phyloP scores from a whole-genome alignment of 208 protist species.

The Acanthamoeba triangularis region DNA sequence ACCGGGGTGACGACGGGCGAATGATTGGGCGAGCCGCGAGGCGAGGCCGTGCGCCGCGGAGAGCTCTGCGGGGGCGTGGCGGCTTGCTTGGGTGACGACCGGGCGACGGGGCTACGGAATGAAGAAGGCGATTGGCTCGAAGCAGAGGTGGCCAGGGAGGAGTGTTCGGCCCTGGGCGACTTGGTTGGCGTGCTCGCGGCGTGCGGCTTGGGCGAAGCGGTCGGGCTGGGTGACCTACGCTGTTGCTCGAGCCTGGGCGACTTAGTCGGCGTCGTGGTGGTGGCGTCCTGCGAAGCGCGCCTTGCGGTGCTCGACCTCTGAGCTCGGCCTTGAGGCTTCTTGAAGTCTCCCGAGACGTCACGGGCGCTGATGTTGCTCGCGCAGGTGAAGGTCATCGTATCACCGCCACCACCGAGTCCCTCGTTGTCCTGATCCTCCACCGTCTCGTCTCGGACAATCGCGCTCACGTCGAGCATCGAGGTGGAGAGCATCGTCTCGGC shows the following conservation, averaged over 20 bases:
- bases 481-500: background rate
- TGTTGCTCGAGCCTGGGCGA: no score
- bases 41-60: background rate
- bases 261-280: no score
- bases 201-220: no score
- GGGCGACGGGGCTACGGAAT: no score
- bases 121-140: background rate
- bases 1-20: background rate
- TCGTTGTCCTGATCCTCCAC: background rate
- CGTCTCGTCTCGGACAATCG: background rate
- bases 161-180: no score
- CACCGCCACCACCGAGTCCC: background rate
- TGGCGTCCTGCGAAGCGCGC: no score
- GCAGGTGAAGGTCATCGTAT: background rate
- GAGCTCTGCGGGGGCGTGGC: no score
- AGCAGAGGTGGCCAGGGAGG: background rate
- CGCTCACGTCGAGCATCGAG: slow-evolving; percentile 30
- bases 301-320: no score
- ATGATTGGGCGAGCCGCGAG: background rate
- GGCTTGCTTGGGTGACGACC: no score
- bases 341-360: background rate
- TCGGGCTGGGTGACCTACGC: no score
- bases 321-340: background rate
- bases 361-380: background rate
- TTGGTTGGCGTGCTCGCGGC: no score